A percentile compares a stretch with the other conserved stretches of the same genome.
Conservation (phyloP, 2,329 filamentous ascomycete genomes). For the Fusarium sp. region DNA sequence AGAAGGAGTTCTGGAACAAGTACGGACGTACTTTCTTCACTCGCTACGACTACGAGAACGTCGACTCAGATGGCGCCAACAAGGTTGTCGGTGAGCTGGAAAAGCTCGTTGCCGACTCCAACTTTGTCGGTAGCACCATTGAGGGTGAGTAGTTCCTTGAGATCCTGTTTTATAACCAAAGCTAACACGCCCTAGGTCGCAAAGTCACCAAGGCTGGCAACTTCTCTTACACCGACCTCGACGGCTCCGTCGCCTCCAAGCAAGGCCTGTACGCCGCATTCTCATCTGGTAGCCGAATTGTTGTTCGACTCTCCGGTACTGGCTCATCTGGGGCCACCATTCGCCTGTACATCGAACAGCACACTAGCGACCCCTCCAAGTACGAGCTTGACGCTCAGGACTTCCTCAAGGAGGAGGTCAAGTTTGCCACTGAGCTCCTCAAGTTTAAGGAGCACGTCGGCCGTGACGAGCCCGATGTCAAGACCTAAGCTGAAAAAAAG, state of each 20-base stretch:
- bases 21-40: constrained; percentile 99
- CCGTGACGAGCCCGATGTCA: constrained; percentile 93
- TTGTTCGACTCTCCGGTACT: constrained; percentile 93
- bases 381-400: constrained; percentile 89
- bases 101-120: constrained; percentile 77
- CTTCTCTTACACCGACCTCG: constrained; percentile 99
- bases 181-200: constrained; percentile 62
- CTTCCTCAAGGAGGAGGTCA: constrained; percentile 90
- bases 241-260: constrained; percentile 94
- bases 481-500: constrained; percentile 71
- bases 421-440: constrained; percentile 83
- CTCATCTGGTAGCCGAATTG: constrained; percentile 92
- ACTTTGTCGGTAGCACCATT: constrained; percentile 85
- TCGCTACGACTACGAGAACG: constrained; percentile 97
- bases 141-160: constrained; percentile 62
- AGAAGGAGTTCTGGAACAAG: constrained; percentile 94
- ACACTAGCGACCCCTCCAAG: constrained; percentile 82
- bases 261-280: constrained; percentile 96
- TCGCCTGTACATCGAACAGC: constrained; percentile 95
- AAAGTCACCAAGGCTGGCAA: constrained; percentile 92
- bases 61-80: constrained; percentile 89
- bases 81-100: constrained; percentile 87
- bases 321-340: constrained; percentile 96
- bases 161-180: not conserved
- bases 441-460: constrained; percentile 95